A percentile compares a stretch with the other conserved stretches of the same genome.
Evolutionary conservation across 2,329 filamentous ascomycete genomes (phyloP).

Genomic region (Xylaria hypoxylon): DNA sequence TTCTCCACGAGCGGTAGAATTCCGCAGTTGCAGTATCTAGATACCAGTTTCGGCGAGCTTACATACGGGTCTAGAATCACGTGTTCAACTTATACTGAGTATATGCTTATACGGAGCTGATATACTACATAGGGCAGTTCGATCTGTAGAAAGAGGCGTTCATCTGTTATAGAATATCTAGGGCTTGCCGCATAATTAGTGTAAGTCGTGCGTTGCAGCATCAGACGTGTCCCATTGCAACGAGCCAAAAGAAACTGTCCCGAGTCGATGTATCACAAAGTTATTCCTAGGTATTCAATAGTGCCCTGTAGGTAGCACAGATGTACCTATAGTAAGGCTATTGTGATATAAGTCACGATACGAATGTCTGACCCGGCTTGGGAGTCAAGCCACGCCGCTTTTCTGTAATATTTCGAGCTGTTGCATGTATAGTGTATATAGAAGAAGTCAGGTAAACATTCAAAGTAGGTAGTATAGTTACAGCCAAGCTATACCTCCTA

Average conservation of each 20-base stretch:
- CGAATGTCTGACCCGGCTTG: background rate
- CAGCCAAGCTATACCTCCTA: no score
- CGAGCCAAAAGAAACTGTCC: slow-evolving; percentile 11
- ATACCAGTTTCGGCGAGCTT: slow-evolving; percentile 4
- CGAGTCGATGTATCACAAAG: slow-evolving; percentile 17
- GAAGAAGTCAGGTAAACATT: background rate
- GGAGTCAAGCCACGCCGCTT: background rate
- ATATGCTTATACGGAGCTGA: slow-evolving; percentile 4
- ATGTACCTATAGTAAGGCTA: background rate
- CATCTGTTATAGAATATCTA: background rate
- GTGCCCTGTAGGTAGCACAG: slow-evolving; percentile 4
- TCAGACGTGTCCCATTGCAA: background rate
- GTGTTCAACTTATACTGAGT: background rate
- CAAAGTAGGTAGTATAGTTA: background rate
- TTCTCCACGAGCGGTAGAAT: slow-evolving; percentile 25
- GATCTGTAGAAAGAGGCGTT: slow-evolving; percentile 7
- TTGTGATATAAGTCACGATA: slow-evolving; percentile 7
- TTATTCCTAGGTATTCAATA: slow-evolving; percentile 7
- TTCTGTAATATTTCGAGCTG: background rate
- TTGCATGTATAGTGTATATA: background rate
- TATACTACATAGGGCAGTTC: slow-evolving; percentile 4
- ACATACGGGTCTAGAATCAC: slow-evolving; percentile 10
- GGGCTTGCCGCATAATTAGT: background rate
- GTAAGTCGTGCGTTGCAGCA: background rate
- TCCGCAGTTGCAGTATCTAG: slow-evolving; percentile 15